These are phyloP conservation scores for Triticum urartu DNA, from an alignment of 176 grass and related monocot genomes.

Conservation along the genomic window DNA sequence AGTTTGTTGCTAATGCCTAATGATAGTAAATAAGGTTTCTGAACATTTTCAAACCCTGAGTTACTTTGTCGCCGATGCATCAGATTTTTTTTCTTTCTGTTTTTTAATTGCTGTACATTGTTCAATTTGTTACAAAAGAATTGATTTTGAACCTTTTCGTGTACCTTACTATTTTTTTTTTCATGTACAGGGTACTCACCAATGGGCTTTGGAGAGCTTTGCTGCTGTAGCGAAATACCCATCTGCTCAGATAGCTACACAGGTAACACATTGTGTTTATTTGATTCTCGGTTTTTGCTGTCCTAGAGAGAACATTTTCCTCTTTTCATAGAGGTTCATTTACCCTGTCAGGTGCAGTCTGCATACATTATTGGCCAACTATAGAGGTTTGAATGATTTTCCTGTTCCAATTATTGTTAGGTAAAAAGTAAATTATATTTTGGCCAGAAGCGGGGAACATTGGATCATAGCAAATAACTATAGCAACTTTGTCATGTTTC, in stretches of 20 bases:
- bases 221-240: constrained; percentile 88
- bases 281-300: constrained; percentile 5
- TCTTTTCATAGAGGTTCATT: neutral
- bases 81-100: neutral
- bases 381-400: neutral
- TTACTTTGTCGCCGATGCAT: neutral
- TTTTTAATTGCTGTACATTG: neutral
- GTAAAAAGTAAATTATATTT: neutral
- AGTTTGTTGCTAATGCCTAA: neutral
- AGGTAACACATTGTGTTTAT: constrained; percentile 53
- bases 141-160: neutral
- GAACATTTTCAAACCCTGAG: neutral
- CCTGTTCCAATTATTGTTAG: neutral
- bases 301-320: constrained; percentile 1
- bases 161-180: constrained; percentile 16
- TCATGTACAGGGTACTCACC: constrained; percentile 62
- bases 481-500: neutral
- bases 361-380: neutral
- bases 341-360: neutral
- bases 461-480: neutral
- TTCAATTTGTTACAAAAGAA: neutral
- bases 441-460: neutral
- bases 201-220: constrained; percentile 87
- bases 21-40: neutral
- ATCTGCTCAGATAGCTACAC: constrained; percentile 82